These are phyloP conservation scores for Penicillium thymicola DNA, from an alignment of 2,329 filamentous ascomycete genomes.

Conservation along the genomic window DNA sequence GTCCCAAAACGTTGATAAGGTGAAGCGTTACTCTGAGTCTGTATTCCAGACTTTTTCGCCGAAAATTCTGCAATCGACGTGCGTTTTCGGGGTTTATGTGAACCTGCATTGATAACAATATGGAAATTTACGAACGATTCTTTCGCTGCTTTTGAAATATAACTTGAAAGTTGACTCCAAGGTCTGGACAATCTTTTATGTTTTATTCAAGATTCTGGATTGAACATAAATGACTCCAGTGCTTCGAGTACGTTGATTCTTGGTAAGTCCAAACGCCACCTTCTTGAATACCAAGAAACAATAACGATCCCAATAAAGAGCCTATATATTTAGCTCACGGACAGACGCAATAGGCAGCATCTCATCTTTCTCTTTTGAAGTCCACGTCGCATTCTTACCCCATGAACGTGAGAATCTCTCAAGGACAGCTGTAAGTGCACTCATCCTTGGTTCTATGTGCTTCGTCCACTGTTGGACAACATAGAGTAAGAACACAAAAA, in stretches of 20 bases:
- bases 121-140: not conserved
- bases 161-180: not conserved
- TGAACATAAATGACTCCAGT: not conserved
- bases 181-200: not conserved
- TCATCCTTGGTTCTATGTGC: conserved; percentile 53
- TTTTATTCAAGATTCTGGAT: not conserved
- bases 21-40: not conserved
- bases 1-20: not conserved
- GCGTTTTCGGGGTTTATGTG: not conserved
- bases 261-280: conserved; percentile 29
- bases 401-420: conserved; percentile 26
- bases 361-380: not conserved
- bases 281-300: not conserved
- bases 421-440: conserved; percentile 22
- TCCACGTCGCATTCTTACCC: conserved; percentile 3
- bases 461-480: conserved; percentile 52
- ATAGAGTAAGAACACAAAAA: conserved; percentile 49
- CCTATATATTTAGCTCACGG: not conserved
- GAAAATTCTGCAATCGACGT: not conserved
- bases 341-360: not conserved
- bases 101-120: not conserved
- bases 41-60: not conserved
- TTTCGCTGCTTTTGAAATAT: not conserved
- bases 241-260: not conserved
- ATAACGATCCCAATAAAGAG: not conserved